phyloP scores from a whole-genome alignment of 352 stramenopile genomes.

The Pythium myriotylum region DNA sequence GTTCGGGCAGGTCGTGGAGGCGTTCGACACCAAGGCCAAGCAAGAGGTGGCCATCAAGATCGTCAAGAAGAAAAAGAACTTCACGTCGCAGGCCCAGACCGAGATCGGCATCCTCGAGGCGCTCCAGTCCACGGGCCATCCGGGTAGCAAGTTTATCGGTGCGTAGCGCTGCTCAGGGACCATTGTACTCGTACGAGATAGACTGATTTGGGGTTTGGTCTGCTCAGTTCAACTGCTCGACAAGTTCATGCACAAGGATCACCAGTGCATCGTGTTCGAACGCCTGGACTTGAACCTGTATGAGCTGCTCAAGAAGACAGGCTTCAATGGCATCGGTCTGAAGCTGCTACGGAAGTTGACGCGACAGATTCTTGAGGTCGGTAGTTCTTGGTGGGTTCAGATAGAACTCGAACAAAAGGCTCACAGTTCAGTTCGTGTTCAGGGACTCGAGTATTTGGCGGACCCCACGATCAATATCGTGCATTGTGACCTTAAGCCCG shows the following conservation, averaged over 20 bases:
- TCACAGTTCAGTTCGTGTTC: background rate
- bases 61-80: slow-evolving; percentile 98
- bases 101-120: slow-evolving; percentile 96
- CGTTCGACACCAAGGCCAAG: slow-evolving; percentile 71
- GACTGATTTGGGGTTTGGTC: background rate
- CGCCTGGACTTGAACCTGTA: slow-evolving; percentile 96
- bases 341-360: slow-evolving; percentile 96
- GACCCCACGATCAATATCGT: slow-evolving; percentile 95
- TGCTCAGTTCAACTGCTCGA: slow-evolving; percentile 90
- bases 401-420: background rate
- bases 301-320: slow-evolving; percentile 94
- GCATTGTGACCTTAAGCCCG: slow-evolving; percentile 99
- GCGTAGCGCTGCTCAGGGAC: slow-evolving; percentile 16
- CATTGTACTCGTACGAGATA: background rate
- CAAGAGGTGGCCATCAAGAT: slow-evolving; percentile 98
- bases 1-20: slow-evolving; percentile 85
- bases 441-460: slow-evolving; percentile 87
- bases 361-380: slow-evolving; percentile 92
- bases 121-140: slow-evolving; percentile 81
- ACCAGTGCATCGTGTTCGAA: slow-evolving; percentile 99
- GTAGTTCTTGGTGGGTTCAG: background rate
- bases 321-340: slow-evolving; percentile 91
- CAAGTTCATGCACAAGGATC: slow-evolving; percentile 95
- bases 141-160: slow-evolving; percentile 94
- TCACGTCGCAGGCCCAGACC: slow-evolving; percentile 95